These are phyloP conservation scores for Chrysoporthe puriensis DNA, from an alignment of 2,329 filamentous ascomycete species.

Conservation along the genomic window DNA sequence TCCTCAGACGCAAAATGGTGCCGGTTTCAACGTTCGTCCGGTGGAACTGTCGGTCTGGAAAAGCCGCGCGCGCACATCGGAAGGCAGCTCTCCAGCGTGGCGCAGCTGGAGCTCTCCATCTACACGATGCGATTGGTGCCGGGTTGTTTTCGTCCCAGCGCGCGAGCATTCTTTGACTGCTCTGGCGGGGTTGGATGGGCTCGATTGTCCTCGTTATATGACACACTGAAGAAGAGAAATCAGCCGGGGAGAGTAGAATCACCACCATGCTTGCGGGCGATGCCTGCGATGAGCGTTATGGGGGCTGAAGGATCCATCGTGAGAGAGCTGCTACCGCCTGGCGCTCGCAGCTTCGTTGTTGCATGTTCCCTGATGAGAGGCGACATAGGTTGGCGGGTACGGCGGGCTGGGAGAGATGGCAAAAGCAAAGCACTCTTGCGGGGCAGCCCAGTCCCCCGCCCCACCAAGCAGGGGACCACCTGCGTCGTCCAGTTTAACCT, in stretches of 20 bases:
- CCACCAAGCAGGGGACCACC: not conserved
- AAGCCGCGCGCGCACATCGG: not conserved
- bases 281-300: too few relatives aligned
- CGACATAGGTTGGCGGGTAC: too few relatives aligned
- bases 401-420: too few relatives aligned
- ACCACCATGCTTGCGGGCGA: too few relatives aligned
- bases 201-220: too few relatives aligned
- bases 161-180: not conserved
- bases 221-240: too few relatives aligned
- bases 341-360: too few relatives aligned
- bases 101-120: not conserved
- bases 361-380: too few relatives aligned
- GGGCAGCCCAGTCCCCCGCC: not conserved
- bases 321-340: too few relatives aligned
- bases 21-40: constrained; percentile 24
- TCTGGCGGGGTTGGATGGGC: not conserved
- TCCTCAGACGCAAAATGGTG: constrained; percentile 21
- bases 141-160: not conserved
- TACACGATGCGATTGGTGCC: not conserved
- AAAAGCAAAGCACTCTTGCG: too few relatives aligned
- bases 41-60: not conserved
- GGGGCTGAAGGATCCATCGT: too few relatives aligned
- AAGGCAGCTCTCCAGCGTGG: not conserved
- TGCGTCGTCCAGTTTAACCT: not conserved
- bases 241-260: too few relatives aligned